Evolutionary conservation across 2,329 filamentous ascomycete species (phyloP).

Genomic region (Aspergillus awamori): DNA sequence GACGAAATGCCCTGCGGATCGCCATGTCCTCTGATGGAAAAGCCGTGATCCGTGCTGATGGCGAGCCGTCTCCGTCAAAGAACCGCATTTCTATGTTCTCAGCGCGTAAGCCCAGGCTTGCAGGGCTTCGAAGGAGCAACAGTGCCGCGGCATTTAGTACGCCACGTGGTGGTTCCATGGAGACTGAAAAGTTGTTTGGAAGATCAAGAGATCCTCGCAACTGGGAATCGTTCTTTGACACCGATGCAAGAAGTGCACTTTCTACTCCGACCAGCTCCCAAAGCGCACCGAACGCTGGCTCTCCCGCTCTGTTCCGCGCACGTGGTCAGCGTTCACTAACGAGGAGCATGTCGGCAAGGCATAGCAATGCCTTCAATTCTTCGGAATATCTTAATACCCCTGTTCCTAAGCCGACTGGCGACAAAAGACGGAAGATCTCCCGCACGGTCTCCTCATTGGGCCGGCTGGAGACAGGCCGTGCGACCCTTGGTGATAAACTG

Average conservation of each 20-base stretch:
- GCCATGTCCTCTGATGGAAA: slow-evolving; percentile 87
- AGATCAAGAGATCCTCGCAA: slow-evolving; percentile 84
- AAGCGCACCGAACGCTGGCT: slow-evolving; percentile 63
- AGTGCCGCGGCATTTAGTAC: slow-evolving; percentile 66
- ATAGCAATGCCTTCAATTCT: slow-evolving; percentile 33
- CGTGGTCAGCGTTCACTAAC: slow-evolving; percentile 60
- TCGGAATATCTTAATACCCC: slow-evolving; percentile 51
- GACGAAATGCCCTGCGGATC: slow-evolving; percentile 65
- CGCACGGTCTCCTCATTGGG: slow-evolving; percentile 65
- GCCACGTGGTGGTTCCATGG: slow-evolving; percentile 57
- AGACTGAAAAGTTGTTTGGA: slow-evolving; percentile 59
- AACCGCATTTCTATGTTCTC: slow-evolving; percentile 53
- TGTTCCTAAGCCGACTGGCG: slow-evolving; percentile 46
- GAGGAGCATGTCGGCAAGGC: slow-evolving; percentile 61
- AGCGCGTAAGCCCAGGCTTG: slow-evolving; percentile 51
- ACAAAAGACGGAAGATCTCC: slow-evolving; percentile 65
- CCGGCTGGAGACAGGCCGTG: slow-evolving; percentile 57
- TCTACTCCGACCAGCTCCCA: slow-evolving; percentile 81
- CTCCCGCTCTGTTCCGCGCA: slow-evolving; percentile 78
- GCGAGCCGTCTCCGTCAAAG: slow-evolving; percentile 69
- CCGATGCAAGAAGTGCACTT: slow-evolving; percentile 75
- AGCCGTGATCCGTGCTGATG: slow-evolving; percentile 76
- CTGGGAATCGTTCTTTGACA: slow-evolving; percentile 90
- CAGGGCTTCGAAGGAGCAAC: slow-evolving; percentile 68
- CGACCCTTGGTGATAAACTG: slow-evolving; percentile 41